Evolutionary conservation across 2,329 filamentous ascomycete species (phyloP).

Genomic region (Nemania sp.): DNA sequence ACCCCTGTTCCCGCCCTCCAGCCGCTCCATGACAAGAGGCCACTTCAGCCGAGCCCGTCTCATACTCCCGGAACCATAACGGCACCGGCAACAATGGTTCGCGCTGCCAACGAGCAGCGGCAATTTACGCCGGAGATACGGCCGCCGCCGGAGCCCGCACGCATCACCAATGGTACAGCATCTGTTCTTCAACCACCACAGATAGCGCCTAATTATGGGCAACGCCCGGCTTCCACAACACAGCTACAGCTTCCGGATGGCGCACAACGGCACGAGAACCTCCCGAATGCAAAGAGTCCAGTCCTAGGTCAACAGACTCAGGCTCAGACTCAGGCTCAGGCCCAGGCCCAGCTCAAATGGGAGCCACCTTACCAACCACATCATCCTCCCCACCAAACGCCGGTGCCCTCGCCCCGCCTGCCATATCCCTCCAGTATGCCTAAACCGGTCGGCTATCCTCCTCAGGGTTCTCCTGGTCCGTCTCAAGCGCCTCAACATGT

Average conservation of each 20-base stretch:
- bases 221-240: conserved; percentile 34
- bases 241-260: conserved; percentile 37
- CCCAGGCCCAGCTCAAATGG: conserved; percentile 46
- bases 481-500: conserved; percentile 30
- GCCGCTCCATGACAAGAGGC: conserved; percentile 31
- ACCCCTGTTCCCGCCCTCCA: conserved; percentile 20
- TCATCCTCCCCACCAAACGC: conserved; percentile 38
- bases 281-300: conserved; percentile 39
- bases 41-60: conserved; percentile 32
- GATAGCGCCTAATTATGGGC: conserved; percentile 37
- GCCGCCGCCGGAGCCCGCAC: conserved; percentile 28
- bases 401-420: conserved; percentile 37
- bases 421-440: conserved; percentile 33
- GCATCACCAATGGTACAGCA: conserved; percentile 29
- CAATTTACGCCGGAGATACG: conserved; percentile 32
- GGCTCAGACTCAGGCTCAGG: too few relatives aligned
- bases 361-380: conserved; percentile 45
- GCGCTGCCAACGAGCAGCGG: conserved; percentile 31
- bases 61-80: conserved; percentile 18
- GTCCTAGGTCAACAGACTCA: conserved; percentile 36
- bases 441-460: conserved; percentile 36
- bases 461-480: conserved; percentile 28
- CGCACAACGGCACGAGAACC: conserved; percentile 40
- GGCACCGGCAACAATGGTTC: conserved; percentile 13
- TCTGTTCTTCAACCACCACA: conserved; percentile 47